Evolutionary conservation across 495 filamentous ascomycete species (phyloP).

Genomic region (Tuber umbilicatum): DNA sequence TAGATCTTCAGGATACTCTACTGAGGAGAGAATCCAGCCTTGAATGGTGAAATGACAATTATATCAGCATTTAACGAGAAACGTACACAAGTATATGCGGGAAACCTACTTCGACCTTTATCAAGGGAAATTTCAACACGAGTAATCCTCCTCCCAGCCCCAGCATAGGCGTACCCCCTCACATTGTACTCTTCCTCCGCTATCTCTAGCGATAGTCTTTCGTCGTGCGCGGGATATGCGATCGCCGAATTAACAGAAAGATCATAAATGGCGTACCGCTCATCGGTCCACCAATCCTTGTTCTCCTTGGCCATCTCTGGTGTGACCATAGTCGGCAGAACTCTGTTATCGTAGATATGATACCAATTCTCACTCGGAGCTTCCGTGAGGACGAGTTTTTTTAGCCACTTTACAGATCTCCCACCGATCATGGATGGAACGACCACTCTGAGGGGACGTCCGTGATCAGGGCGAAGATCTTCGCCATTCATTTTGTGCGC

Average conservation of each 20-base stretch:
- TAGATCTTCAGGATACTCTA: constrained; percentile 79
- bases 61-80: constrained; percentile 23
- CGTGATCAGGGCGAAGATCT: constrained; percentile 75
- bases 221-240: constrained; percentile 76
- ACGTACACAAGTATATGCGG: background rate
- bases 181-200: constrained; percentile 50
- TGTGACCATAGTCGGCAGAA: constrained; percentile 79
- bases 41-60: background rate
- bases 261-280: constrained; percentile 92
- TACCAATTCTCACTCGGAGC: constrained; percentile 91
- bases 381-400: constrained; percentile 70
- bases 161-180: constrained; percentile 83
- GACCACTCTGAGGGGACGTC: constrained; percentile 73
- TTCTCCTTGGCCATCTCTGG: constrained; percentile 74
- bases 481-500: constrained; percentile 94
- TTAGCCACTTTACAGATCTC: constrained; percentile 92
- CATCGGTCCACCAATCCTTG: constrained; percentile 78
- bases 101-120: constrained; percentile 55
- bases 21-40: constrained; percentile 73
- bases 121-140: constrained; percentile 81
- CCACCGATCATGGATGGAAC: constrained; percentile 94
- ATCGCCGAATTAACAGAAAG: constrained; percentile 81
- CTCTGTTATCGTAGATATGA: constrained; percentile 90
- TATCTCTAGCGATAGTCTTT: constrained; percentile 52
- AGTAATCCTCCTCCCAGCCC: constrained; percentile 78